A percentile compares a stretch with the other conserved stretches of the same genome.
These are phyloP conservation scores for Sistotremastrum niveocremeum DNA, from an alignment of 768 basidiomycete species.

Conservation along the genomic window DNA sequence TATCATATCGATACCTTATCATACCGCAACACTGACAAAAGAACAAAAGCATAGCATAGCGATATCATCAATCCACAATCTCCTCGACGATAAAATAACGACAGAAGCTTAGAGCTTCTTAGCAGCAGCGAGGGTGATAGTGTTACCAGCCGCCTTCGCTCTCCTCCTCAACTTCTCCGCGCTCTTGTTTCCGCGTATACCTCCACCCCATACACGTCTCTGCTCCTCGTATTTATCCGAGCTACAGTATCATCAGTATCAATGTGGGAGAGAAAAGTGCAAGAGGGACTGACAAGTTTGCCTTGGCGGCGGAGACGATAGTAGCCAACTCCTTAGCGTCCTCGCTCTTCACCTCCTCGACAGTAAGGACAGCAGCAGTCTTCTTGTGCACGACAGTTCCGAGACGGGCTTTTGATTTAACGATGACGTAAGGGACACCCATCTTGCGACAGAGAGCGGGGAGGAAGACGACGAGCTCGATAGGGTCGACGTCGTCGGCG, in stretches of 20 bases:
- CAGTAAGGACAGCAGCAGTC: conserved; percentile 80
- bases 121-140: conserved; percentile 36
- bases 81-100: not conserved
- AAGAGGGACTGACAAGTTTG: conserved; percentile 71
- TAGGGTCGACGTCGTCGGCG: conserved; percentile 96
- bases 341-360: conserved; percentile 92
- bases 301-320: conserved; percentile 85
- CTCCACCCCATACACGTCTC: conserved; percentile 91
- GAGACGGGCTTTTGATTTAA: conserved; percentile 96
- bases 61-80: no score
- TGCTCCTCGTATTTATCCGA: conserved; percentile 89
- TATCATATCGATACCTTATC: no score
- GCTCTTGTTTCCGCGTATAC: conserved; percentile 88
- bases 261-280: not conserved
- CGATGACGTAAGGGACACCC: conserved; percentile 97
- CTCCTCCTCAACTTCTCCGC: conserved; percentile 88
- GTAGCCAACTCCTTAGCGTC: conserved; percentile 89
- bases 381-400: conserved; percentile 98
- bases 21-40: no score
- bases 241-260: conserved; percentile 24
- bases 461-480: conserved; percentile 96
- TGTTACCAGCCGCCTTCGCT: conserved; percentile 80
- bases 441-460: conserved; percentile 99
- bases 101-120: conserved; percentile 43
- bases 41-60: no score